Conservation (phyloP, 2,329 filamentous ascomycete genomes). For the Paecilomyces dactylethromorphus region DNA sequence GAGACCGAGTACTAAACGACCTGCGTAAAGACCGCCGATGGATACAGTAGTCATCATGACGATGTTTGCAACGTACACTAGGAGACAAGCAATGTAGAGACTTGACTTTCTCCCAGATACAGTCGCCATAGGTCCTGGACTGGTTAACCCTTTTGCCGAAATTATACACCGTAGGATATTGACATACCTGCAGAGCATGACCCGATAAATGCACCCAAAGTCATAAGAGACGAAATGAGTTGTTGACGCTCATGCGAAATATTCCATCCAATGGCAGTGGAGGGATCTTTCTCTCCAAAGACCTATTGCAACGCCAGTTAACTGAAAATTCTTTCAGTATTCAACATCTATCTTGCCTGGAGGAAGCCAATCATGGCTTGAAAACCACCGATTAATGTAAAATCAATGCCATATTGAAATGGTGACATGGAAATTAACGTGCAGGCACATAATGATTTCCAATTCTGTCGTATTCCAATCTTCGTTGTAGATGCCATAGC, state of each 20-base stretch:
- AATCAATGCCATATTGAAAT: constrained; percentile 24
- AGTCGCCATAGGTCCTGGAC: constrained; percentile 26
- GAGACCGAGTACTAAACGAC: constrained; percentile 49
- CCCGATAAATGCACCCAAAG: constrained; percentile 39
- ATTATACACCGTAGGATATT: neutral
- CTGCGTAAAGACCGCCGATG: constrained; percentile 50
- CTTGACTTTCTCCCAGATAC: constrained; percentile 40
- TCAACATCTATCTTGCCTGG: constrained; percentile 7
- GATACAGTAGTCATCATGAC: constrained; percentile 52
- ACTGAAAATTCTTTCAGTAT: neutral
- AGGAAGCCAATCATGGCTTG: constrained; percentile 25
- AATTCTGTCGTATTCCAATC: constrained; percentile 11
- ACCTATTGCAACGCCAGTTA: constrained; percentile 9
- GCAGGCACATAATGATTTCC: constrained; percentile 16
- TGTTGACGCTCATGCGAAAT: constrained; percentile 35
- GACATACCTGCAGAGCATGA: constrained; percentile 29
- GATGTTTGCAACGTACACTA: constrained; percentile 47
- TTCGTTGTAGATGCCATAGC: neutral
- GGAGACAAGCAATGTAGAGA: constrained; percentile 42
- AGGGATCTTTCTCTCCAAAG: constrained; percentile 15
- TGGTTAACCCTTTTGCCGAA: neutral
- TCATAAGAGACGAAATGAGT: constrained; percentile 42
- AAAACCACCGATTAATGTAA: constrained; percentile 24
- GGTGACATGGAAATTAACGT: constrained; percentile 25
- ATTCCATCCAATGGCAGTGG: constrained; percentile 25